Conservation (phyloP, 2,329 filamentous ascomycete genomes). For the Paraphaeosphaeria sporulosa region DNA sequence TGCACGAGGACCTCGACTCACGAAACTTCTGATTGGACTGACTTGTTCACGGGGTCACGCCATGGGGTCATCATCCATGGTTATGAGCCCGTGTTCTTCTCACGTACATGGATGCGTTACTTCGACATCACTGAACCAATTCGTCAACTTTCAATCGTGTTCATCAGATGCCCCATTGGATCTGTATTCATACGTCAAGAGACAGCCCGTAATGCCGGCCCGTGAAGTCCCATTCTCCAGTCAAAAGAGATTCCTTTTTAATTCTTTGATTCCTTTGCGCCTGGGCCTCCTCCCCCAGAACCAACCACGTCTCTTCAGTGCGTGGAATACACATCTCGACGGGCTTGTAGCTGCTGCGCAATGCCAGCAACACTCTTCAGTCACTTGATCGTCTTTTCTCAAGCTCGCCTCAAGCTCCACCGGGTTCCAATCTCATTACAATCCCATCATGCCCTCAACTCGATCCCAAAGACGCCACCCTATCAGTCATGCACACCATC, state of each 20-base stretch:
- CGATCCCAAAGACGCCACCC: neutral
- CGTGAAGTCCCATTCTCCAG: neutral
- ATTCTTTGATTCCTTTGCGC: neutral
- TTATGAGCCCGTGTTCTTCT: no score
- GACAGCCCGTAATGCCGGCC: no score
- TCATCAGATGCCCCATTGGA: no score
- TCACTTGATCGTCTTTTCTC: neutral
- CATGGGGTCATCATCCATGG: no score
- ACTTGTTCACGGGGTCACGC: no score
- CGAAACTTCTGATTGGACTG: no score
- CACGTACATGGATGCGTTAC: no score
- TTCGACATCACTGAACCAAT: no score
- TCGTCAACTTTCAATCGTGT: no score
- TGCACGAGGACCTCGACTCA: no score
- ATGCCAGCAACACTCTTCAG: neutral
- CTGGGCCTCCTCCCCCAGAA: neutral
- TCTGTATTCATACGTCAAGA: no score
- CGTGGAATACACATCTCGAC: neutral
- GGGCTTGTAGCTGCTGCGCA: neutral
- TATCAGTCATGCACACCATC: conserved; percentile 21
- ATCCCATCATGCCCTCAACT: neutral
- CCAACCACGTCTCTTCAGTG: neutral
- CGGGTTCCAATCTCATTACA: neutral
- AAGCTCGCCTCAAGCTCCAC: no score
- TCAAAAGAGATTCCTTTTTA: neutral